Evolutionary conservation across 2,329 filamentous ascomycete genomes (phyloP), one percentile per base, ranked within the genome.

Genomic region (Penicillium sclerotiorum): DNA sequence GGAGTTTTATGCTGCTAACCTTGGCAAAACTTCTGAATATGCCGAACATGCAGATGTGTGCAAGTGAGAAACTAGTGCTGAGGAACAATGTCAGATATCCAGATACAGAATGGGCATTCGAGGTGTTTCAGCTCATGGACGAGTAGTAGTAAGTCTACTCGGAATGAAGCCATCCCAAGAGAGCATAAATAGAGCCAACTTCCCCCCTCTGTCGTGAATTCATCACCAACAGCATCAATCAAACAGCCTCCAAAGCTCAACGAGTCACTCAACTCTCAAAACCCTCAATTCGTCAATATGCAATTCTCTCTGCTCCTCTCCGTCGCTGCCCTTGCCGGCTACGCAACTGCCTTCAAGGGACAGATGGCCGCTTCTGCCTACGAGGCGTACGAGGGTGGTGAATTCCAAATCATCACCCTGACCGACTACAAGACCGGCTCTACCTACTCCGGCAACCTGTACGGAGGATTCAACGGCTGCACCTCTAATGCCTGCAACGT

Each of bases 361-460:
- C 47, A 47, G 25, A 47, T 53, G 47, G 28, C 47, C 8, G 47
- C 43, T 8, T 53, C 50, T 9, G 47, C 12, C 33, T 47, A 47
- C n/a, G 9, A 11, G 2, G 12, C 4, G 2, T 44, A 47, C 17
- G 43, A 50, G 22, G 47, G 51, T 33, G 39, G 38, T 25, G 5
- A 17, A 20, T 53, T 20, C 39, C 51, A 53, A 15, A 41, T 33
- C 5, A 47, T 53, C 22, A 32, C 28, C n/a, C 35, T 53, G 4
- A 50, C 28, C 11, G 51, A 53, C 39, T 50, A 50, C 23, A 50
- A 40, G 18, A 53, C 32, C n/a, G 47, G 47, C 3, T 53, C 51
- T 9, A 44, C 35, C 33, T 53, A 53, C 17, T n/a, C 28, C 5
- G 47, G 39, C 20, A 47, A 25, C 2, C 43, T 53, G 4, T 38